Percentiles rank a stretch among this genome's conserved stretches.
Conservation (phyloP, 1,284 basidiomycete species). For the Rhodotorula sp. region DNA sequence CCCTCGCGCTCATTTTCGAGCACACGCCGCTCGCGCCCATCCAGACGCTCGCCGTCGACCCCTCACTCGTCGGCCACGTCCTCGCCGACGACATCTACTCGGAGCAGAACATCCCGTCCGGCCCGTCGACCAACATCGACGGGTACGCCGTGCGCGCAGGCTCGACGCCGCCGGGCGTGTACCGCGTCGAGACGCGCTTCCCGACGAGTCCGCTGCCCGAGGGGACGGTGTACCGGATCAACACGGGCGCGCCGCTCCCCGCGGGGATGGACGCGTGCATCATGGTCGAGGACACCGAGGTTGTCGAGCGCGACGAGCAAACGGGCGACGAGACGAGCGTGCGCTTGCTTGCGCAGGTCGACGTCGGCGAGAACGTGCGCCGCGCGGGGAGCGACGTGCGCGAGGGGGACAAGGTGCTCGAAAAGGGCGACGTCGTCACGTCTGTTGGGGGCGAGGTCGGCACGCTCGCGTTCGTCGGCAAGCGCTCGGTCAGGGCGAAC, state of each 20-base stretch:
- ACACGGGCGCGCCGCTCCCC: constrained; percentile 75
- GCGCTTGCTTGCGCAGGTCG: constrained; percentile 65
- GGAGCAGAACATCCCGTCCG: constrained; percentile 55
- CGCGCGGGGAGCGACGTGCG: constrained; percentile 71
- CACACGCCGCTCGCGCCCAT: constrained; percentile 57
- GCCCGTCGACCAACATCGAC: constrained; percentile 75
- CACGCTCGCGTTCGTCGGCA: constrained; percentile 74
- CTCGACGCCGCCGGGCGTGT: constrained; percentile 56
- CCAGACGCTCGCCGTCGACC: constrained; percentile 56
- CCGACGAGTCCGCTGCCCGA: constrained; percentile 56
- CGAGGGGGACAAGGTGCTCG: constrained; percentile 67
- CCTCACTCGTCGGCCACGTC: constrained; percentile 64
- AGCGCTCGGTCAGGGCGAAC: constrained; percentile 66
- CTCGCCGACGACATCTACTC: constrained; percentile 74
- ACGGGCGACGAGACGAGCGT: constrained; percentile 67
- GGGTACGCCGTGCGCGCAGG: constrained; percentile 70
- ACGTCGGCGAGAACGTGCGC: constrained; percentile 70
- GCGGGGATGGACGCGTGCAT: constrained; percentile 72
- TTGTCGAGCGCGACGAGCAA: constrained; percentile 55
- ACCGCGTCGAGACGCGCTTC: constrained; percentile 65
- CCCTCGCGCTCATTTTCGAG: constrained; percentile 61
- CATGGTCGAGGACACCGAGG: constrained; percentile 87
- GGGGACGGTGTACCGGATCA: constrained; percentile 69
- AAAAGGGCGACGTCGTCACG: constrained; percentile 63
- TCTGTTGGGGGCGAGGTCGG: constrained; percentile 81